phyloP scores from a whole-genome alignment of 805 yeast species.

The Wickerhamomyces silvicola region DNA sequence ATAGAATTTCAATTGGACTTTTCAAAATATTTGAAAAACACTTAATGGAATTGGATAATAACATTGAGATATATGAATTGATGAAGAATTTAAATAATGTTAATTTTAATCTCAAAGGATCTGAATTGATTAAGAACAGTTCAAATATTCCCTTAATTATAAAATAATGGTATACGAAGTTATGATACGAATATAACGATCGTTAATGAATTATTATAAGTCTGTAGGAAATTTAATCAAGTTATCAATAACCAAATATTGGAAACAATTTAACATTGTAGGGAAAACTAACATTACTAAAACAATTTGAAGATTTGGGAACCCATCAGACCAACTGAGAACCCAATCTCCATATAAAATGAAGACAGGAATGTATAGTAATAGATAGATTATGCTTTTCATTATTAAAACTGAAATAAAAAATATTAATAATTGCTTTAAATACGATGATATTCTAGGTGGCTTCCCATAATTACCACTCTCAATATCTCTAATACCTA shows the following conservation, averaged over 20 bases:
- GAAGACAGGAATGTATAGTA: constrained; percentile 60
- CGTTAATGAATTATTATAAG: not conserved
- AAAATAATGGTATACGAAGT: not conserved
- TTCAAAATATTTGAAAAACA: constrained; percentile 31
- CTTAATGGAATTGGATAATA: constrained; percentile 21
- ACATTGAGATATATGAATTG: constrained; percentile 29
- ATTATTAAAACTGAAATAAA: constrained; percentile 54
- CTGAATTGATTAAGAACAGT: constrained; percentile 17
- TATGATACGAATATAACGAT: not conserved
- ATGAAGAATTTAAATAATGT: constrained; percentile 27
- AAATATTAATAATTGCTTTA: constrained; percentile 68
- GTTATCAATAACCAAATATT: constrained; percentile 65
- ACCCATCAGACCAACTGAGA: constrained; percentile 75
- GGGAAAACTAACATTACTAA: constrained; percentile 84
- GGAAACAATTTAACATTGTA: constrained; percentile 64
- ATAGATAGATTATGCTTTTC: constrained; percentile 52
- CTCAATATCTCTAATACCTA: constrained; percentile 34
- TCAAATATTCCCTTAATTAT: constrained; percentile 1
- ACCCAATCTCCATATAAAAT: constrained; percentile 68
- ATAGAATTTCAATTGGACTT: constrained; percentile 28
- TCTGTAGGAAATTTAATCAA: constrained; percentile 52
- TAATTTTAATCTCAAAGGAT: constrained; percentile 20
- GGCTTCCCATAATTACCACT: constrained; percentile 55
- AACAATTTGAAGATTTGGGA: constrained; percentile 78
- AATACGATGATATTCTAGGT: constrained; percentile 54